Base-by-base conservation (phyloP, 768 basidiomycete species). In the Xerocomellus dryophilus region DNA sequence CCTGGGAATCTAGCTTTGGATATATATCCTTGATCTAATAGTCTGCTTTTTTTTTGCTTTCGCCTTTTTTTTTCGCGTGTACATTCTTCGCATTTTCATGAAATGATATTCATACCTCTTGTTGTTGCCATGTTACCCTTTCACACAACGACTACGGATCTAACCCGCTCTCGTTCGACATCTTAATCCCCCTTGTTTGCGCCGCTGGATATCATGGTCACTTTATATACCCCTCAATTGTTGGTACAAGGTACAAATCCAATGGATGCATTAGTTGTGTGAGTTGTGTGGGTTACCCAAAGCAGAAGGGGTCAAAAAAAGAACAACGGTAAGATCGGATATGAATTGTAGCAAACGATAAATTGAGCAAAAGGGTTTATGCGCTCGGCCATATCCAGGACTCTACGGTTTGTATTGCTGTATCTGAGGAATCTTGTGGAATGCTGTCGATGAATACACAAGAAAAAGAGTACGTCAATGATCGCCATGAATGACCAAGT, bases 321-420 rank as follows among this genome's bases (percentile, higher is more conserved):
- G 17, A 21, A 50, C 43, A 48, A 29, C 34, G 35, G 27, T 42
- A 38, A 50, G 46, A 59, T 49, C 20, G 29, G 64, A 67, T 65
- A 59, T 65, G 54, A 32, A 56, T 56, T 51, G 53, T 54, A 56
- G 43, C 53, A 56, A 39, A 35, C 25, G 18, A 27, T 43, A 31
- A 15, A 44, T 41, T 38, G 50, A 17, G 23, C 20, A 34, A 3
- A 35, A 36, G 43, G 29, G 11, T 44, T 59, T 42, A 66, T 63
- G 62, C 45, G 49, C 40, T 47, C 6, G 74, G 57, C 63, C 90
- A 96, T 71, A 97, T 90, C 89, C 90, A 96, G 50, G 84, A 73
- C 66, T 85, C 77, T 34, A 93, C 86, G 1, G 72, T 76, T n/a
- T 69, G 71, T 48, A 80, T 81, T 48, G 91, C 89, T 61, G 82